phyloP scores from a whole-genome alignment of 108 stramenopile genomes.

The Licmophora abbreviata region DNA sequence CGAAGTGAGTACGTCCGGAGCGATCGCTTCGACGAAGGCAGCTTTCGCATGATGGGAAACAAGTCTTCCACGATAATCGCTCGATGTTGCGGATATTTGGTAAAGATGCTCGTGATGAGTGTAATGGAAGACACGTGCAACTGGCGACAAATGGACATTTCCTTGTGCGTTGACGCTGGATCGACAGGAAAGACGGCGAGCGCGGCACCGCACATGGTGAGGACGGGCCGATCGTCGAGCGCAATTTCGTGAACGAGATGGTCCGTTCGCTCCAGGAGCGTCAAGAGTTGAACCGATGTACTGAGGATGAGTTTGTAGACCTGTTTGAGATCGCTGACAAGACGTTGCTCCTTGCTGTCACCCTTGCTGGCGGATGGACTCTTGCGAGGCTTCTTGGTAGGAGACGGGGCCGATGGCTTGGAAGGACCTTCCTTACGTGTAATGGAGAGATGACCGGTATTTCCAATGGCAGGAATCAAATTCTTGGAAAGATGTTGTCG shows the following conservation, averaged over 20 bases:
- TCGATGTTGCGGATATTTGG: constrained; percentile 64
- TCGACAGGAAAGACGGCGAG: constrained; percentile 57
- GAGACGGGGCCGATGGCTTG: constrained; percentile 7
- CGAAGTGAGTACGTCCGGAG: constrained; percentile 63
- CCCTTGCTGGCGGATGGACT: constrained; percentile 17
- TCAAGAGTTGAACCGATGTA: constrained; percentile 40
- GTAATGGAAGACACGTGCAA: constrained; percentile 56
- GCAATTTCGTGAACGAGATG: constrained; percentile 42
- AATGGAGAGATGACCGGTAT: constrained; percentile 50
- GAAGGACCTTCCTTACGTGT: constrained; percentile 4
- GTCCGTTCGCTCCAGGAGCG: constrained; percentile 61
- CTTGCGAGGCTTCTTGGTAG: constrained; percentile 18
- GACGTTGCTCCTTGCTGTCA: constrained; percentile 14
- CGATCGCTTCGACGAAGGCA: constrained; percentile 73
- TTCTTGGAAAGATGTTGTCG: constrained; percentile 64
- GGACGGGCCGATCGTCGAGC: constrained; percentile 71
- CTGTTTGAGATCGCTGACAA: constrained; percentile 45
- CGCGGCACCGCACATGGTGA: constrained; percentile 53
- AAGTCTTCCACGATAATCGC: constrained; percentile 85
- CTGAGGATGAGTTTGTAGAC: constrained; percentile 54
- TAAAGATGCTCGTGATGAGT: constrained; percentile 65
- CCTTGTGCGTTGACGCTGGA: constrained; percentile 23
- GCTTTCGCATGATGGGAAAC: constrained; percentile 79
- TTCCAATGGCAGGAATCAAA: constrained; percentile 59
- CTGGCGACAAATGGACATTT: constrained; percentile 13